Conservation (phyloP, 2,329 filamentous ascomycete genomes). For the Scedosporium boydii region DNA sequence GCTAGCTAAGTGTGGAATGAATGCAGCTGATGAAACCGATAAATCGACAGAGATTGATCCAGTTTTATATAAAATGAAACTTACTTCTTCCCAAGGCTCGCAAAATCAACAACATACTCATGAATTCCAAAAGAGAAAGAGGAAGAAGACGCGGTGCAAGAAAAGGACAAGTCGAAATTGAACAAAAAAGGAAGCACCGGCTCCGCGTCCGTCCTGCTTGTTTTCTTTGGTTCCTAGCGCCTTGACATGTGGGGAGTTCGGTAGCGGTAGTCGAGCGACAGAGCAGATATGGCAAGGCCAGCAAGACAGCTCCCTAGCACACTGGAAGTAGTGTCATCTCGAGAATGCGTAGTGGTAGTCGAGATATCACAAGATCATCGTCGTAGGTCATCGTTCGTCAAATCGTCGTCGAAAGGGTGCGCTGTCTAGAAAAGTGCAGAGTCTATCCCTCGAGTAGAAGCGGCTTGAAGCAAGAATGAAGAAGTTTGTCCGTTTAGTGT, state of each 20-base stretch:
- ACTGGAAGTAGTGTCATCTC: background rate
- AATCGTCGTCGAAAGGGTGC: background rate
- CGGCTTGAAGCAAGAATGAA: slow-evolving; percentile 10
- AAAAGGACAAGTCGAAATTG: no score
- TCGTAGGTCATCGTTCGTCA: slow-evolving; percentile 2
- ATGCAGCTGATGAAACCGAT: background rate
- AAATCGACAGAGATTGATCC: background rate
- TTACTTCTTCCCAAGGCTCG: background rate
- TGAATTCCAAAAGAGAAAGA: background rate
- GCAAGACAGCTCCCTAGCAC: background rate
- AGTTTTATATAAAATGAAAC: background rate
- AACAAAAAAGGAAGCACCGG: background rate
- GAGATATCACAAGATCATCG: background rate
- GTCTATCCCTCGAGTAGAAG: slow-evolving; percentile 3
- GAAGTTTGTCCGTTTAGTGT: slow-evolving; percentile 11
- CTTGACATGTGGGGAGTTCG: background rate
- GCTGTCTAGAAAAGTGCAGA: background rate
- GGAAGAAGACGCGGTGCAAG: background rate
- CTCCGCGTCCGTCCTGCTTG: background rate
- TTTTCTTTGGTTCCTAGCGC: background rate
- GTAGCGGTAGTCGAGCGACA: background rate
- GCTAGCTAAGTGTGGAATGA: background rate
- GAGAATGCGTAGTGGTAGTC: background rate
- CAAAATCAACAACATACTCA: background rate
- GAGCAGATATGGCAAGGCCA: background rate